Base-by-base conservation (phyloP, 1,139 yeast genomes). In the Blastobotrys arbuscula region DNA sequence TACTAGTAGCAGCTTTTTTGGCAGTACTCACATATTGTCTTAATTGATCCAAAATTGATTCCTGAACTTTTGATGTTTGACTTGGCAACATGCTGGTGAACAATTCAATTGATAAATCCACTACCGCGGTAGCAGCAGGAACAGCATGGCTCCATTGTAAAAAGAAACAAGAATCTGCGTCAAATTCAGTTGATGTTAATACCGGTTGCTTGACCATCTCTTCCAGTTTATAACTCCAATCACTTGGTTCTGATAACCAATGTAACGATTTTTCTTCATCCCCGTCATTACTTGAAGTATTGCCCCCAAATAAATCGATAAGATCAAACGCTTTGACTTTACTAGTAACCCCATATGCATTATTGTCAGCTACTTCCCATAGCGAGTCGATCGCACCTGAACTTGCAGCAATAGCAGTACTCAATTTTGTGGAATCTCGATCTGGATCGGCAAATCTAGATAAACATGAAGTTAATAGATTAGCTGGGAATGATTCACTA, bases 41-140 rank as follows among this genome's bases (percentile, higher is more conserved):
- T 53, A 92, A 69, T 52, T 84, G 89, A 56, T 90, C 97, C 42
- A 92, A 66, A 34, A 92, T 73, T 1, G 97, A 88, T 50, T 84
- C 82, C 61, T 92, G 97, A 49, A 92, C 84, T 54, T 88, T 86
- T 9, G 79, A 67, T n/a, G 90, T 79, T 57, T 92, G 76, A 52
- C 75, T 72, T 0, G 95, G 88, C 56, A 92, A 84, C 0, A 84
- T 74, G 8, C 76, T 61, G 10, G 85, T 81, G 59, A 89, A 86
- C 4, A 89, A 71, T 52, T 84, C 89, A 59, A 92, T 82, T 0
- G 96, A 82, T 1, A 78, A 66, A 65, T 92, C 96, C 20, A 88
- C 77, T 12, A 85, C 73, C 23, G 87, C 74, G 1, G 70, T 61
- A 4, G 59, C 53, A n/a, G 66, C 57, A n/a, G 69, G 62, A 10